Percentiles rank a stretch among this genome's conserved stretches.
Evolutionary conservation across 306 rosid genomes (phyloP).

Genomic region (Prunus persica): DNA sequence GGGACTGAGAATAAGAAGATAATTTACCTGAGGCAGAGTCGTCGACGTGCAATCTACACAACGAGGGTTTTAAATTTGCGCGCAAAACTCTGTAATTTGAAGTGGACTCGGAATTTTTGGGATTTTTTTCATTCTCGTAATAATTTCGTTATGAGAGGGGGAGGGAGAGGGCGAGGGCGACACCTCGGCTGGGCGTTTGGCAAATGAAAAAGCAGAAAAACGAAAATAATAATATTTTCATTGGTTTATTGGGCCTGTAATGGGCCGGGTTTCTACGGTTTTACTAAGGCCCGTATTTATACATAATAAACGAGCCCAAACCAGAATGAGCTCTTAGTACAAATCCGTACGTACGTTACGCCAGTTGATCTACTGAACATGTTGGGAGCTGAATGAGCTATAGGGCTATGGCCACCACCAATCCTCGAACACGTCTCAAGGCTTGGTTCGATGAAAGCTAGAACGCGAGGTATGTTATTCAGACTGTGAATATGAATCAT

Average conservation of each 20-base stretch:
- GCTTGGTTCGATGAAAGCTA: too few species aligned
- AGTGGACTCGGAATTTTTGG: background rate
- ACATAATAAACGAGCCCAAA: background rate
- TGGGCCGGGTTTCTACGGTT: background rate
- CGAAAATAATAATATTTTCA: background rate
- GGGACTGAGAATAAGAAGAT: background rate
- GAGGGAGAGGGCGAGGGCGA: background rate
- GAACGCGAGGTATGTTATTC: too few species aligned
- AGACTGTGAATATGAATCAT: too few species aligned
- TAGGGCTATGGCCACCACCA: too few species aligned
- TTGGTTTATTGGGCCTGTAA: background rate
- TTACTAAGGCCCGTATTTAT: background rate
- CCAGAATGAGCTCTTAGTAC: background rate
- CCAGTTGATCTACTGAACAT: too few species aligned
- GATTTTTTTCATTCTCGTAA: background rate
- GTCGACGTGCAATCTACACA: background rate
- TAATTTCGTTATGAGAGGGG: background rate
- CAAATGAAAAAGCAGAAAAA: background rate
- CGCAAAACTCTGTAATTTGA: background rate
- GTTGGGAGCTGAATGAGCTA: too few species aligned
- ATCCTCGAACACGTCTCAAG: too few species aligned
- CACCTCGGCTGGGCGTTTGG: background rate
- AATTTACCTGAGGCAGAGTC: background rate
- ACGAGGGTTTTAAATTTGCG: background rate
- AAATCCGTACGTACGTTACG: too few species aligned